These are phyloP conservation scores for Plectosphaerella plurivora DNA, from an alignment of 2,329 filamentous ascomycete genomes.

Conservation along the genomic window DNA sequence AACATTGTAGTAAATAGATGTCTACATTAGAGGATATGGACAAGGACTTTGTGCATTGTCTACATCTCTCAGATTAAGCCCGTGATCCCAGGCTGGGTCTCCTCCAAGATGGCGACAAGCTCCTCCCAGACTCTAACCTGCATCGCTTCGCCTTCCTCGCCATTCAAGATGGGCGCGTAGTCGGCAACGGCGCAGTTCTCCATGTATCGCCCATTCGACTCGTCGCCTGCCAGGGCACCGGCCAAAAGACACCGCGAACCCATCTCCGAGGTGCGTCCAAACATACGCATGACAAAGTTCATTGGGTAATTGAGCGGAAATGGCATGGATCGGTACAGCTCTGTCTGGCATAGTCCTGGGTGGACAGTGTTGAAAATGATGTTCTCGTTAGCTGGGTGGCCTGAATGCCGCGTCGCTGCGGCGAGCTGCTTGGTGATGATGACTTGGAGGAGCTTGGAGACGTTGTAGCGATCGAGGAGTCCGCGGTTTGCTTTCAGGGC, in stretches of 20 bases:
- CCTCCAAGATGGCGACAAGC: conserved; percentile 3
- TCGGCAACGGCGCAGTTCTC: conserved; percentile 23
- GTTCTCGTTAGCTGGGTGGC: conserved; percentile 9
- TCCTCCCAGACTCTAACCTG: conserved; percentile 37
- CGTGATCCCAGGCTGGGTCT: neutral
- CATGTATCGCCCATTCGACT: conserved; percentile 36
- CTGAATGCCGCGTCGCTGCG: conserved; percentile 19
- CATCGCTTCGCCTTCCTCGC: conserved; percentile 28
- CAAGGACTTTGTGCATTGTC: too few relatives aligned
- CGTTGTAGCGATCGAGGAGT: conserved; percentile 27
- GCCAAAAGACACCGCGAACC: conserved; percentile 33
- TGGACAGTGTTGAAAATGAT: conserved; percentile 33
- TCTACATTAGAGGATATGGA: too few relatives aligned
- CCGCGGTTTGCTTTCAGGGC: conserved; percentile 20
- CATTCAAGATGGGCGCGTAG: conserved; percentile 17
- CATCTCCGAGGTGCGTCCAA: conserved; percentile 30
- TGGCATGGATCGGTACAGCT: conserved; percentile 28
- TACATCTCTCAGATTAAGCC: neutral
- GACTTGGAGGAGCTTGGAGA: conserved; percentile 28
- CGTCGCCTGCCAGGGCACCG: conserved; percentile 28
- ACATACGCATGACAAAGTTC: conserved; percentile 9
- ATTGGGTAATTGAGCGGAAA: conserved; percentile 20
- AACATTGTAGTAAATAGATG: too few relatives aligned
- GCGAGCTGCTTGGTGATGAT: conserved; percentile 28
- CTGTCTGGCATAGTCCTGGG: conserved; percentile 35